phyloP scores from a whole-genome alignment of 1,139 yeast genomes.

The Chernovozyma aurita region DNA sequence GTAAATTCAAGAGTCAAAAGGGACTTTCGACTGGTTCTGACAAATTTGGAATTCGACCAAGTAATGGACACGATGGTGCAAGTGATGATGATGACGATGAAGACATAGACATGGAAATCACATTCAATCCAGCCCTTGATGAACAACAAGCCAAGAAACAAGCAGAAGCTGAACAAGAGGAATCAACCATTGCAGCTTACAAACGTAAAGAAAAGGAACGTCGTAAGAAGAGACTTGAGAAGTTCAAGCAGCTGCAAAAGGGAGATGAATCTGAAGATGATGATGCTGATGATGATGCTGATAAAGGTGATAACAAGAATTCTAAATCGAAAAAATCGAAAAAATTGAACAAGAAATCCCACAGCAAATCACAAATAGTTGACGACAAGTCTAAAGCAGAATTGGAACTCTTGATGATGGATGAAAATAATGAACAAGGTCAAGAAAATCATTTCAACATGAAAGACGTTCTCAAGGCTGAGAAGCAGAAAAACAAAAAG shows the following conservation, averaged over 20 bases:
- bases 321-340: conserved; percentile 2
- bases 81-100: conserved; percentile 44
- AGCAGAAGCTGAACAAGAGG: conserved; percentile 47
- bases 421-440: conserved; percentile 51
- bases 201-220: conserved; percentile 92
- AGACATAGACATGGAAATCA: conserved; percentile 91
- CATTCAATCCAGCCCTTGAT: conserved; percentile 85
- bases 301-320: conserved; percentile 6
- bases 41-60: neutral
- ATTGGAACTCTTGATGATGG: conserved; percentile 67
- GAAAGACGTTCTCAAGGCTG: conserved; percentile 73
- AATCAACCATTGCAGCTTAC: conserved; percentile 76
- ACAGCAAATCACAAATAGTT: conserved; percentile 16
- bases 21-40: neutral
- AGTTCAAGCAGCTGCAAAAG: conserved; percentile 54
- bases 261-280: conserved; percentile 34
- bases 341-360: conserved; percentile 13
- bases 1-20: conserved; percentile 34
- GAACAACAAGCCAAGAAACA: conserved; percentile 30
- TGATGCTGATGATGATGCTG: conserved; percentile 18
- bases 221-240: conserved; percentile 73
- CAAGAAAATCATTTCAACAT: conserved; percentile 63
- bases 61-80: conserved; percentile 14
- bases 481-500: conserved; percentile 56
- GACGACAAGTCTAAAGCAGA: conserved; percentile 57